Evolutionary conservation across 192 early-diverging fungal species (phyloP).

Genomic region (Funneliformis geosporum): DNA sequence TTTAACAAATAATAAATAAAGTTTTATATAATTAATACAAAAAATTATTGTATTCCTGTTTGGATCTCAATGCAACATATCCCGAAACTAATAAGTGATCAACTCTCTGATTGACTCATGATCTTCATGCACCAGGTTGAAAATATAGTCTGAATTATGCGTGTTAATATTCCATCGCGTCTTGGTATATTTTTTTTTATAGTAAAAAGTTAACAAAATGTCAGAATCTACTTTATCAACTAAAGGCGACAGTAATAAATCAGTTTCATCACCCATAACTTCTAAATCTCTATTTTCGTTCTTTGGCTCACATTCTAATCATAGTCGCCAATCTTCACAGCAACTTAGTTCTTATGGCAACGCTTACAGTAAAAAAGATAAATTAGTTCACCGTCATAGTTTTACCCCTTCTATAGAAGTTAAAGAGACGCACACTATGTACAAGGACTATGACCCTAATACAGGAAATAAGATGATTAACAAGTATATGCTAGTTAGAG

Average conservation of each 20-base stretch:
- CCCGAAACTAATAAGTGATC: no score
- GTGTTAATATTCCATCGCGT: no score
- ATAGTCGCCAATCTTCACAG: neutral
- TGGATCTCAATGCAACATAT: no score
- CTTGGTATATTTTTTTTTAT: no score
- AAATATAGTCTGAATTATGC: no score
- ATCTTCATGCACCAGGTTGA: no score
- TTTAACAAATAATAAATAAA: no score
- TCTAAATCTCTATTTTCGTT: neutral
- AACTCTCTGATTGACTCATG: no score
- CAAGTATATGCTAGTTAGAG: conserved; percentile 87
- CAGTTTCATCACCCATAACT: neutral
- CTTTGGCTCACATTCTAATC: neutral
- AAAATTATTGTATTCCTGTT: no score
- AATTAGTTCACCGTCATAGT: neutral
- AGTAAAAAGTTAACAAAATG: no score
- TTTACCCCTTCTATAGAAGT: conserved; percentile 42
- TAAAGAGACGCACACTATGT: conserved; percentile 82
- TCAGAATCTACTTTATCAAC: neutral
- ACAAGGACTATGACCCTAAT: conserved; percentile 77
- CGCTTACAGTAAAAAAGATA: neutral
- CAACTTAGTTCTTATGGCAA: neutral
- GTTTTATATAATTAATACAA: no score
- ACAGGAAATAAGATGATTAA: conserved; percentile 97
- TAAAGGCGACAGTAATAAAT: neutral